Base-by-base conservation (phyloP, 2,329 filamentous ascomycete species). In the Chaetomiaceae sp. region DNA sequence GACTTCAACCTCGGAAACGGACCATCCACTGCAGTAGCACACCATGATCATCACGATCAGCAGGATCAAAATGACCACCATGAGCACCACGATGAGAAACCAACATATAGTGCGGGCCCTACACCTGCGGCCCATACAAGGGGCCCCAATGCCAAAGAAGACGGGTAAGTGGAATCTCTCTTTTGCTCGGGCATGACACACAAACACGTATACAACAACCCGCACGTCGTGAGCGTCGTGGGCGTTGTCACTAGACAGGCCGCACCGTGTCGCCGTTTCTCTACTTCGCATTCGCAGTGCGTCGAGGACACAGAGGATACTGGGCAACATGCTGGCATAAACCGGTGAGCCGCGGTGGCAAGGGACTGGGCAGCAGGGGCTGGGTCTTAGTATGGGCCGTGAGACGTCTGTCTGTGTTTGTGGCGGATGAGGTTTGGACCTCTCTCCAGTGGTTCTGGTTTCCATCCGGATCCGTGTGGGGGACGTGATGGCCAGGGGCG, bases 121-220 rank as follows among this genome's bases (percentile, higher is more conserved):
- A 59, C 64, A 18, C 62, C 68, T 11, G 58, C 62, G 1, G 66
- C 65, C 21, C 62, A 64, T 1, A 56, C 63, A 11, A 73, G 75
- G 60, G 79, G 78, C 14, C 82, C 87, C 48, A 86, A 85, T 58
- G 87, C 90, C 53, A 95, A 95, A 72, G 89, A 95, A 81, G 89
- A 95, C 68, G 89, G 89, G 89, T 95, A 85, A 91, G 89, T 83
- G 61, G 51, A 54, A 60, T 61, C 59, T 57, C 60, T 54, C 18
- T 33, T 45, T 56, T 63, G 21, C 55, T 23, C 49, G 46, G 48
- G 21, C 38, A 46, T 58, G 48, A 56, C 45, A 49, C 21, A 53
- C 11, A 56, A 42, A 49, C 21, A 53, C 11, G 20, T 49, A 36
- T 48, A 49, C 36, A 3, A 51, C 37, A 30, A 43, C 44, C 14